phyloP scores from a whole-genome alignment of 352 stramenopile species.

The Pythium folliculosum region DNA sequence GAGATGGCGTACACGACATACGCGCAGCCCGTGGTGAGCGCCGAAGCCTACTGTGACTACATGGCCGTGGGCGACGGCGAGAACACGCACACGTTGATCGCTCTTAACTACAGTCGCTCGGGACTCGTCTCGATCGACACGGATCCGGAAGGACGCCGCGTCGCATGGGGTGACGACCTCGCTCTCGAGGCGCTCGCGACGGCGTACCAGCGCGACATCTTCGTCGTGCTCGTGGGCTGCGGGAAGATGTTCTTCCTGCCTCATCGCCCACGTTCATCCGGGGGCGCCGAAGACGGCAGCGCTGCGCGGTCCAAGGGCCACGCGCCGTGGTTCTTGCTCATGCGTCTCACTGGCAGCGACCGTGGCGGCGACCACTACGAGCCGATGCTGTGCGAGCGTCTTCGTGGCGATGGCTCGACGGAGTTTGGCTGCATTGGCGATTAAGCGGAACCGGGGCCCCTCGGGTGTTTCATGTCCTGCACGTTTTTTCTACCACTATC shows the following conservation, averaged over 20 bases:
- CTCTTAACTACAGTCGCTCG: constrained; percentile 76
- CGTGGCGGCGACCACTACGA: constrained; percentile 88
- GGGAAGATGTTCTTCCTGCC: constrained; percentile 90
- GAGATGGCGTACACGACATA: constrained; percentile 79
- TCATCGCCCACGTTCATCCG: constrained; percentile 59
- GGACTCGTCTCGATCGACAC: constrained; percentile 84
- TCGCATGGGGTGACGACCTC: constrained; percentile 89
- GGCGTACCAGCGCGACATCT: constrained; percentile 87
- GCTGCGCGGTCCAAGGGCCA: constrained; percentile 70
- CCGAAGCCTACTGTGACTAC: constrained; percentile 84
- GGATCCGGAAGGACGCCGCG: constrained; percentile 70
- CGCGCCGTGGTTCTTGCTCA: constrained; percentile 85
- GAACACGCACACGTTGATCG: constrained; percentile 80
- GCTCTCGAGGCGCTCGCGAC: constrained; percentile 83
- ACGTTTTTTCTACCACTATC: constrained; percentile 11
- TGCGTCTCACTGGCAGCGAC: constrained; percentile 84
- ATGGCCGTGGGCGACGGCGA: constrained; percentile 77
- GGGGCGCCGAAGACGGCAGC: constrained; percentile 40
- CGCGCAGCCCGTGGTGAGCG: constrained; percentile 69
- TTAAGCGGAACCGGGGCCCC: constrained; percentile 25
- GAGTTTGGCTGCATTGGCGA: constrained; percentile 87
- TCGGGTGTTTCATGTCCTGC: neutral
- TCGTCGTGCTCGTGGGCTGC: constrained; percentile 85
- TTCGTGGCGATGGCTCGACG: constrained; percentile 79
- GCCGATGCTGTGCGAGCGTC: constrained; percentile 82